phyloP scores from a whole-genome alignment of 129 eudicot genomes.

The Deinandra increscens region DNA sequence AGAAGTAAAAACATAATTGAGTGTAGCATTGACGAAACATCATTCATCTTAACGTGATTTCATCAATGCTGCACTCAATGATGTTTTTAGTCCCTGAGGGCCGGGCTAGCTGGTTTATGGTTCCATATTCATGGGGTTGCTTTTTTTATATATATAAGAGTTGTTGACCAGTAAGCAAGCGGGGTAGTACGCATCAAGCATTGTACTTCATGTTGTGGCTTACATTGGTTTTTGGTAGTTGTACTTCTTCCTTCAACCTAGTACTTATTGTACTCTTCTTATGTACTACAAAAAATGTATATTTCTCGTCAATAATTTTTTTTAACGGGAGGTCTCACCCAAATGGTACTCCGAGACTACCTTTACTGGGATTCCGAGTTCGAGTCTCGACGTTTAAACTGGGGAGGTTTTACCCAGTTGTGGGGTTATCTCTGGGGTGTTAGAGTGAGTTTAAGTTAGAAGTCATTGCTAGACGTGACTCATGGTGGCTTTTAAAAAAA shows the following conservation, averaged over 20 bases:
- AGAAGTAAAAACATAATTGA: slow-evolving; percentile 67
- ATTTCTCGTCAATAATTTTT: slow-evolving; percentile 5
- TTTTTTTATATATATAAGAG: slow-evolving; percentile 4
- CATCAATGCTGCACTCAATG: slow-evolving; percentile 99
- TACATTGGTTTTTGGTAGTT: slow-evolving; percentile 20
- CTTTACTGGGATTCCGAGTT: no score
- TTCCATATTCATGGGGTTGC: background rate
- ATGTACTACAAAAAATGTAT: slow-evolving; percentile 19
- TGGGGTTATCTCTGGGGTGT: no score
- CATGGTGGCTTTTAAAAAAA: no score
- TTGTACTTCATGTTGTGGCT: slow-evolving; percentile 23
- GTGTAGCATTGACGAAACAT: slow-evolving; percentile 51
- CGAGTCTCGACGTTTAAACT: no score
- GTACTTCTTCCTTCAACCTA: slow-evolving; percentile 20
- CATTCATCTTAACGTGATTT: slow-evolving; percentile 4
- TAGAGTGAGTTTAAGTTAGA: no score
- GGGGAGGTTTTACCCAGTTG: no score
- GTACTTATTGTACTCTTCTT: slow-evolving; percentile 19
- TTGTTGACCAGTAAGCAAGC: background rate
- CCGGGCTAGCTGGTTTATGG: background rate
- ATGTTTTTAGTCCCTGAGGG: slow-evolving; percentile 45
- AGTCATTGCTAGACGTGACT: no score
- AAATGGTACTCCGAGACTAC: no score
- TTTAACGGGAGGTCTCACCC: no score
- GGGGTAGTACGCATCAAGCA: slow-evolving; percentile 21